Evolutionary conservation across 768 basidiomycete genomes (phyloP).

Genomic region (Leccinum arenicola): DNA sequence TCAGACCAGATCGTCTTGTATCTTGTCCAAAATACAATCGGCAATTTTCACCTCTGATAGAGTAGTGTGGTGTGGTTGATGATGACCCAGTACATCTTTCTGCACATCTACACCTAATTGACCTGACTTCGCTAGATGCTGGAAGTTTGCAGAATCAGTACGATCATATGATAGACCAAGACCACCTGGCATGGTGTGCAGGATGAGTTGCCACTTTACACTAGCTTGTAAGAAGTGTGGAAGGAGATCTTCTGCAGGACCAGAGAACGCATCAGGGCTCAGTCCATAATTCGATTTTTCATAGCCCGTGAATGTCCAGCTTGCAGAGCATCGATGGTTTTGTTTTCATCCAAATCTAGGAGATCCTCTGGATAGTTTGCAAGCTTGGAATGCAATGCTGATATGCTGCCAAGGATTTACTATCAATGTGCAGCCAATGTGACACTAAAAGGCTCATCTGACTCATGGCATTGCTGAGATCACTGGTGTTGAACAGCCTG

Average conservation of each 20-base stretch:
- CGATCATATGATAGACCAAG: neutral
- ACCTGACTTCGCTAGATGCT: neutral
- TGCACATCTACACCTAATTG: neutral
- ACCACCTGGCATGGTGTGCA: neutral
- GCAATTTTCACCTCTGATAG: too few species aligned
- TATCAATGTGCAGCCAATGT: neutral
- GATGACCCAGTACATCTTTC: neutral
- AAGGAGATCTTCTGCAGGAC: neutral
- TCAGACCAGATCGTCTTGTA: neutral
- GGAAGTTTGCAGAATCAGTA: neutral
- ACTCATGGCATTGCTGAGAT: neutral
- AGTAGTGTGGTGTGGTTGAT: neutral
- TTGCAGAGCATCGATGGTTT: neutral
- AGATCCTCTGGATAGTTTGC: neutral
- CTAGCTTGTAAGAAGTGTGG: neutral
- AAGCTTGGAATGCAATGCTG: neutral
- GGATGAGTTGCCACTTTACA: neutral
- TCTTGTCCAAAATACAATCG: neutral
- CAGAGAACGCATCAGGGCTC: neutral
- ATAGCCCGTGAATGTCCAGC: neutral
- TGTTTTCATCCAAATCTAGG: neutral
- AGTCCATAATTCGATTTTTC: neutral
- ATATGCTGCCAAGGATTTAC: neutral
- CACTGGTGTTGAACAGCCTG: neutral
- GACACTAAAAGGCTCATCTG: fast-evolving